Conservation (phyloP, 192 early-diverging fungal species). For the Geranomyces michiganensis region DNA sequence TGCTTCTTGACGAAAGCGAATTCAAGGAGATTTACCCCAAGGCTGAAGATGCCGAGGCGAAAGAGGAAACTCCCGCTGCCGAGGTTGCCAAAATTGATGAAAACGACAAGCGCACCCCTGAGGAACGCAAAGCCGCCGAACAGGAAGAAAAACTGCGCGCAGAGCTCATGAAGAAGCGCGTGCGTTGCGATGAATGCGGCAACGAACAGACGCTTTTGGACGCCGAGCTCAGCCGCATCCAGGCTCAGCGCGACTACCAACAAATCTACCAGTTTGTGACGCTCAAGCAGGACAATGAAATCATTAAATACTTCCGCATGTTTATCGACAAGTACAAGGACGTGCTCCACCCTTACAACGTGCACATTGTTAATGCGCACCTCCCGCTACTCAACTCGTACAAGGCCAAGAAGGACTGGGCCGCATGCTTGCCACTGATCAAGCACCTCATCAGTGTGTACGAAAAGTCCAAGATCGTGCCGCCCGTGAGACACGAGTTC, state of each 20-base stretch:
- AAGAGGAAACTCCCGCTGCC: slow-evolving; percentile 42
- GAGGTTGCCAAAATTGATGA: neutral
- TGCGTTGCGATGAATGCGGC: slow-evolving; percentile 51
- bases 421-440: slow-evolving; percentile 44
- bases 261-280: slow-evolving; percentile 23
- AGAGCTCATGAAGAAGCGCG: slow-evolving; percentile 41
- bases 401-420: slow-evolving; percentile 31
- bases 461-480: slow-evolving; percentile 50
- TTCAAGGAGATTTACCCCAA: slow-evolving; percentile 4
- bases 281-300: slow-evolving; percentile 1
- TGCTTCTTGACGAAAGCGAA: slow-evolving; percentile 25
- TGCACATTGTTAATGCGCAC: slow-evolving; percentile 47
- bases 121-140: slow-evolving; percentile 50
- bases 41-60: neutral
- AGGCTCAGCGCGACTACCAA: slow-evolving; percentile 50
- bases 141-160: slow-evolving; percentile 19
- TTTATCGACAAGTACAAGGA: slow-evolving; percentile 56
- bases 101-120: slow-evolving; percentile 40
- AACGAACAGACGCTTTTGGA: slow-evolving; percentile 16
- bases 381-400: slow-evolving; percentile 50
- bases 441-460: slow-evolving; percentile 53
- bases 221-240: slow-evolving; percentile 38
- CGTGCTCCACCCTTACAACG: slow-evolving; percentile 60
- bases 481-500: slow-evolving; percentile 58
- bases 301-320: slow-evolving; percentile 42